Evolutionary conservation across 140 eudicot species (phyloP), one percentile per base, ranked within the genome.

Genomic region (Senecio squalidus): DNA sequence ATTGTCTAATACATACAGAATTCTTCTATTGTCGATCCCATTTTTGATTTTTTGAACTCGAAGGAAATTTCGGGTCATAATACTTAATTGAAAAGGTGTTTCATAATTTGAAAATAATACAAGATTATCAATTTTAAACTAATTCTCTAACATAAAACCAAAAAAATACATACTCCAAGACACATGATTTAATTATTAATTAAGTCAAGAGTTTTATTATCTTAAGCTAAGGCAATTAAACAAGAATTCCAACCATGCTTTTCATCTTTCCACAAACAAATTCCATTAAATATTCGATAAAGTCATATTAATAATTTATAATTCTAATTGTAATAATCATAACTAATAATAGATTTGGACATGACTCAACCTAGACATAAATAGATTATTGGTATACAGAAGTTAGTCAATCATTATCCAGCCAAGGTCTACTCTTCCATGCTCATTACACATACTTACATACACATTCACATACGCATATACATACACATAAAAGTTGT

Each of bases 331-430:
- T n/a, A n/a, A n/a, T n/a, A n/a, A 18, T 18, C 25, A 21, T 47
- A 47, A 47, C n/a, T n/a, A n/a, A 47, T 17, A 46, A 47, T 47
- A 47, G 9, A 43, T 6, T 15, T 16, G 18, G 15, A 43, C 49
- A 43, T 43, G 17, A 50, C 16, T 13, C 4, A 50, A 50, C 34
- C 56, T 50, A 4, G 18, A 50, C 24, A 33, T 23, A 24, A 25
- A 24, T 14, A 50, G 23, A 50, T 4, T 9, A 50, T 50, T 24
- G 20, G 11, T 22, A n/a, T 25, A 13, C 6, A 50, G 8, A 24
- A 22, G 57, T 51, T 25, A 34, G 25, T 51, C 57, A 24, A 51
- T 51, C 57, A 51, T 51, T 25, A 21, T 23, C 57, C 36, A 51
- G 21, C 57, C 31, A 20, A 48, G 22, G 63, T 57, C 63, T 57